Conservation (phyloP, 2,329 filamentous ascomycete genomes). For the Pseudopyricularia javanii region DNA sequence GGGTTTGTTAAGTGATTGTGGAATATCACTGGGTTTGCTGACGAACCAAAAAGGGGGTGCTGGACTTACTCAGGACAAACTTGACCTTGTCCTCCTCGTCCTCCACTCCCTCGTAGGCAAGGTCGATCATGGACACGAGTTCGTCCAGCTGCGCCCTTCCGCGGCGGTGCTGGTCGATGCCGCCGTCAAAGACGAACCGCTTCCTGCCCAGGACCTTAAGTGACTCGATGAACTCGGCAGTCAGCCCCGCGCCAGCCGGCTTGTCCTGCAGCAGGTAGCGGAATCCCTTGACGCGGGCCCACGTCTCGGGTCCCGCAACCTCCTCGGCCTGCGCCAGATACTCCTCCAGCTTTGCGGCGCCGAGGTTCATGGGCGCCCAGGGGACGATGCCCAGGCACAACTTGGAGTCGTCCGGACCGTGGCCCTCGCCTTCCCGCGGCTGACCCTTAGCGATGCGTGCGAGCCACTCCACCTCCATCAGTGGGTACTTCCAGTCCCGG, state of each 20-base stretch:
- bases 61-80: constrained; percentile 59
- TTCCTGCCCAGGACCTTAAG: constrained; percentile 52
- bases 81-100: constrained; percentile 48
- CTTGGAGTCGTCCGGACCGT: constrained; percentile 33
- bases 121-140: constrained; percentile 56
- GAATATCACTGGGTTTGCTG: no score
- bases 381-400: constrained; percentile 61
- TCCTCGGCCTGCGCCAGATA: constrained; percentile 54
- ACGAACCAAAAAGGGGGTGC: no score
- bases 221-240: constrained; percentile 50
- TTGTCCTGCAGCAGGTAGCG: constrained; percentile 76
- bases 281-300: constrained; percentile 62
- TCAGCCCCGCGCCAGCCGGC: constrained; percentile 51
- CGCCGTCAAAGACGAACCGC: constrained; percentile 67
- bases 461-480: constrained; percentile 62
- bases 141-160: constrained; percentile 65
- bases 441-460: constrained; percentile 51
- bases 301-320: constrained; percentile 50
- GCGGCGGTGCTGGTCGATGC: constrained; percentile 67
- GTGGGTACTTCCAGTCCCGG: constrained; percentile 51
- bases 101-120: constrained; percentile 47
- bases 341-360: constrained; percentile 41
- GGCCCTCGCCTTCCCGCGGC: constrained; percentile 44
- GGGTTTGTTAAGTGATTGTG: background rate
- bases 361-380: constrained; percentile 73